Percentiles rank a stretch among this genome's conserved stretches.
These are phyloP conservation scores for Acanthamoeba lenticulata DNA, from an alignment of 208 protist genomes.

Conservation along the genomic window DNA sequence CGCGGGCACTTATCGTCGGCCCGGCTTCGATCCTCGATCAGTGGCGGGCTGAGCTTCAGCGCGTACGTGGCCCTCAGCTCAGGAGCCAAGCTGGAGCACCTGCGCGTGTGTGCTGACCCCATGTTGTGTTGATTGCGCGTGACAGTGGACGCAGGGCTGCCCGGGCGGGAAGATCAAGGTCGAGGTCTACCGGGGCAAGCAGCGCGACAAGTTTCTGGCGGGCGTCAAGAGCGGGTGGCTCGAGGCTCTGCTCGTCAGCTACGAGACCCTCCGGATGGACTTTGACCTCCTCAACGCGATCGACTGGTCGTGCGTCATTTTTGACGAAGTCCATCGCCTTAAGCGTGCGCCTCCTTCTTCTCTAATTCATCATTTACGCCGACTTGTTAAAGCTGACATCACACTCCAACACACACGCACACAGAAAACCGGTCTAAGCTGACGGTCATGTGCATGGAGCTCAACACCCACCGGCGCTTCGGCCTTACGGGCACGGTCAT, in stretches of 20 bases:
- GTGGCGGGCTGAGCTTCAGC: constrained; percentile 53
- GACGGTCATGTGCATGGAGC: constrained; percentile 23
- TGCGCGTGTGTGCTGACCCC: not conserved
- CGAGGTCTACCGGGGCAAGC: constrained; percentile 39
- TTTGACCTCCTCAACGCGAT: constrained; percentile 67
- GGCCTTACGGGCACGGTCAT: constrained; percentile 75
- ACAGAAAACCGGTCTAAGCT: constrained; percentile 67
- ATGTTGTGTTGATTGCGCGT: not conserved
- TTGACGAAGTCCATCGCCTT: constrained; percentile 75
- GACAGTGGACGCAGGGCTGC: not conserved
- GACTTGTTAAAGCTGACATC: not conserved
- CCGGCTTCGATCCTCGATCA: constrained; percentile 59
- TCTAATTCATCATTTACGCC: not conserved
- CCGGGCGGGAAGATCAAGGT: constrained; percentile 9
- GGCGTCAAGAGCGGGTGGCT: constrained; percentile 22
- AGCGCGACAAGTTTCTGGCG: not conserved
- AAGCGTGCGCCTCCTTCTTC: constrained; percentile 44
- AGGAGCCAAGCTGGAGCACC: not conserved
- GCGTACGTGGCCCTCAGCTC: not conserved
- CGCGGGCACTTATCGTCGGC: constrained; percentile 22
- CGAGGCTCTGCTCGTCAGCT: constrained; percentile 58
- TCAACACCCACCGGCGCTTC: not conserved
- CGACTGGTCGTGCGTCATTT: constrained; percentile 71
- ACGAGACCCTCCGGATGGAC: constrained; percentile 69
- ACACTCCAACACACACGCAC: not conserved